Evolutionary conservation across 2,329 filamentous ascomycete species (phyloP).

Genomic region (Apiospora kogelbergensis): DNA sequence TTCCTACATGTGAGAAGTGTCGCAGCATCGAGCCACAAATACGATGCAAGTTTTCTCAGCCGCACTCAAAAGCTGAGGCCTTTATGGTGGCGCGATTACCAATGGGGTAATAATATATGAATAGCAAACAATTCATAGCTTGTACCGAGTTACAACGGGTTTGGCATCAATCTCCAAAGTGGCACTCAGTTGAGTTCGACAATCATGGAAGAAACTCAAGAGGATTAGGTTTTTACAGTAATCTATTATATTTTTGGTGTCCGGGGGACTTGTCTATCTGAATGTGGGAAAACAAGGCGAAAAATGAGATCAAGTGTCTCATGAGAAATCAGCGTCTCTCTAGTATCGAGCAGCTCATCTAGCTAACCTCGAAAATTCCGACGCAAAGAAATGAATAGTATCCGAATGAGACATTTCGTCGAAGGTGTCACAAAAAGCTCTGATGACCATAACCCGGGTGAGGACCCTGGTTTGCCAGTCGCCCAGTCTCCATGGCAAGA

Average conservation of each 20-base stretch:
- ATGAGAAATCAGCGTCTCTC: too few species aligned
- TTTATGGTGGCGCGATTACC: too few species aligned
- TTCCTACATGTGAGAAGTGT: not conserved
- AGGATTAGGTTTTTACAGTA: not conserved
- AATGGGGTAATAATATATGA: too few species aligned
- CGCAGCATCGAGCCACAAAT: not conserved
- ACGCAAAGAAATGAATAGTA: not conserved
- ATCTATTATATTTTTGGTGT: not conserved
- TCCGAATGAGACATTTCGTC: not conserved
- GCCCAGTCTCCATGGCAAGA: not conserved
- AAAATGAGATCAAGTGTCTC: too few species aligned
- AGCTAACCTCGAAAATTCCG: too few species aligned
- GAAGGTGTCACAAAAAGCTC: not conserved
- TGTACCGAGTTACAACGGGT: too few species aligned
- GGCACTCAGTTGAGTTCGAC: not conserved
- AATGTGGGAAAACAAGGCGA: too few species aligned
- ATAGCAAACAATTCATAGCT: too few species aligned
- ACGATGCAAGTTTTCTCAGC: not conserved
- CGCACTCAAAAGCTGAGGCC: not conserved
- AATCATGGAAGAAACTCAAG: too few species aligned
- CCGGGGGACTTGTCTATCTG: too few species aligned
- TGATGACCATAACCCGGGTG: not conserved
- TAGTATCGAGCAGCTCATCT: too few species aligned
- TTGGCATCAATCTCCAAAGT: too few species aligned
- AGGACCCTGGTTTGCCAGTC: not conserved